Evolutionary conservation across 768 basidiomycete species (phyloP), one percentile per base, ranked within the genome.

Genomic region (Leccinum variicolor): DNA sequence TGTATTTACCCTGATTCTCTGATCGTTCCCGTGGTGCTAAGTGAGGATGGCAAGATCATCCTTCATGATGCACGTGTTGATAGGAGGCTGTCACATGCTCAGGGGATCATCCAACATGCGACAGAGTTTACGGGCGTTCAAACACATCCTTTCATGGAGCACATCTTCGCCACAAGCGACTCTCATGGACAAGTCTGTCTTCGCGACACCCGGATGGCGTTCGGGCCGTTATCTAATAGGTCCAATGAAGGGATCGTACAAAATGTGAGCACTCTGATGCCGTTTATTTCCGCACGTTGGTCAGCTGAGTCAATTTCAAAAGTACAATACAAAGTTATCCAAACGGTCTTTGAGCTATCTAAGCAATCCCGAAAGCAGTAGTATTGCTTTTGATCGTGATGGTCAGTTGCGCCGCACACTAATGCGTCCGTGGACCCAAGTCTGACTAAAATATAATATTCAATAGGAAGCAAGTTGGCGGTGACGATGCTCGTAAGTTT

Each of bases 171-270:
- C 6, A 87, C 85, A 3, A 82, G 84, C 55, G 86, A 90, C 60
- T 73, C 66, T 11, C 70, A 65, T 15, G 89, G 90, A 4, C 70
- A 72, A 23, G 84, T 90, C 3, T 83, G 79, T 62, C 80, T 92
- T 56, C 82, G 87, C 15, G 90, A 92, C 69, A 73, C 75, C 15
- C 77, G 90, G 13, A 90, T 90, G 86, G 81, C 87, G 0, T 92
- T 90, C 69, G 85, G 86, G 19, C 76, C 84, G 46, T 62, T 69
- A 19, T 69, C 69, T 17, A 69, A 68, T 11, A 70, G 83, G 34
- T 75, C 79, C 3, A 69, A 75, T 17, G 69, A 80, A 13, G 87
- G 88, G 0, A 74, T 87, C 1, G 82, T 89, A 8, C 80, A 79
- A 56, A 77, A 17, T 49, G 61, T 55, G 19, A 55, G 47, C 31